Percentiles rank a stretch among this genome's conserved stretches.
Evolutionary conservation across 768 basidiomycete genomes (phyloP).

Genomic region (Phallus indusiatus): DNA sequence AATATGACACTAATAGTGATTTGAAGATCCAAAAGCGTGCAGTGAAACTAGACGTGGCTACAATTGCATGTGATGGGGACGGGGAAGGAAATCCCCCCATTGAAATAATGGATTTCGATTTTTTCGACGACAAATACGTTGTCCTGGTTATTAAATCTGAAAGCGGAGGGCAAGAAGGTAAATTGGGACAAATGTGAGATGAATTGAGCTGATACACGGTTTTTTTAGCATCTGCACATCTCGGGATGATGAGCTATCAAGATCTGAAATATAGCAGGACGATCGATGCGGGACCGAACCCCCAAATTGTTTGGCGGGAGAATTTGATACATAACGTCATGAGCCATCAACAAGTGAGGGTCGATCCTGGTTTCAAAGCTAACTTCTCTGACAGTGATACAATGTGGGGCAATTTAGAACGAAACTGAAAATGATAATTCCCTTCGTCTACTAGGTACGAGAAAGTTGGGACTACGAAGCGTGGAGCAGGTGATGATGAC

Average conservation of each 20-base stretch:
- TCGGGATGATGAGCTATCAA: constrained; percentile 56
- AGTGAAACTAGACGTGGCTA: constrained; percentile 27
- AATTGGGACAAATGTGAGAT: constrained; percentile 24
- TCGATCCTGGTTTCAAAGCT: constrained; percentile 7
- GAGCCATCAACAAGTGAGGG: constrained; percentile 53
- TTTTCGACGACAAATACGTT: constrained; percentile 68
- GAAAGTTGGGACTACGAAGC: constrained; percentile 43
- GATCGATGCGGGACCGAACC: constrained; percentile 38
- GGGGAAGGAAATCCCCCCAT: constrained; percentile 31
- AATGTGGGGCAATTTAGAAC: background rate
- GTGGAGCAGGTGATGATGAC: constrained; percentile 50
- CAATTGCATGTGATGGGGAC: constrained; percentile 26
- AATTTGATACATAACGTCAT: constrained; percentile 40
- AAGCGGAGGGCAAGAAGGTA: constrained; percentile 36
- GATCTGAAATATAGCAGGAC: constrained; percentile 46
- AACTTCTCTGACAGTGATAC: background rate
- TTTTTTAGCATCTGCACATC: constrained; percentile 41
- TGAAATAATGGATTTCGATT: constrained; percentile 57
- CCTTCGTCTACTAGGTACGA: constrained; percentile 45
- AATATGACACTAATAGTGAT: constrained; percentile 32
- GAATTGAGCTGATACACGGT: constrained; percentile 28
- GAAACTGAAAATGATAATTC: background rate
- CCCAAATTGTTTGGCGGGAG: constrained; percentile 47
- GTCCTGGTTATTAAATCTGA: constrained; percentile 52
- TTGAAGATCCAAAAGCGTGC: constrained; percentile 19